Evolutionary conservation across 805 yeast species (phyloP), one percentile per base, ranked within the genome.

Genomic region (Wickerhamiella sergipiensis): DNA sequence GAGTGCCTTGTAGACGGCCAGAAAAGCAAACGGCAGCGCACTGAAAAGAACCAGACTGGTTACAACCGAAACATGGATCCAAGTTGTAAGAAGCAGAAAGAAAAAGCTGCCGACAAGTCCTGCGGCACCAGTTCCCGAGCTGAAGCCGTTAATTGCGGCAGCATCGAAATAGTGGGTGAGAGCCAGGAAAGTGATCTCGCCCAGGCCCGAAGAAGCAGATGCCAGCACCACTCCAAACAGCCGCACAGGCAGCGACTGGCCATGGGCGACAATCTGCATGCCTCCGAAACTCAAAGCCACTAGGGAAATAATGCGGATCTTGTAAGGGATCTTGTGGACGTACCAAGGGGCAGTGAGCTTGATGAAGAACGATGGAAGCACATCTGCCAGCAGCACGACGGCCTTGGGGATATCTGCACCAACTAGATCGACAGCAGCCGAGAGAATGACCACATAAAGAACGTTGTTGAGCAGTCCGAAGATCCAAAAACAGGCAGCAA

Each of bases 121-220:
- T 1, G 98, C 97, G 18, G 87, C 95, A 2, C 98, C 97, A 0
- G 97, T 90, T 1, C 98, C 98, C 7, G 88, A 77, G 19, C 95
- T 84, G 79, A 94, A 90, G 0, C 95, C 97, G 47, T 81, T 79
- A 45, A 90, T 69, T 3, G 94, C 71, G n/a, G 63, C 57, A 17
- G 72, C 71, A 18, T 71, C 74, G 64, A 79, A 87, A 59, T 71
- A 82, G 62, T 89, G 95, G 1, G 96, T 86, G 64, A 90, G 68
- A 63, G 85, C 95, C 43, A 90, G 67, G 57, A 90, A 90, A 0
- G 96, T 85, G 6, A 85, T 70, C 63, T 90, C 98, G 0, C 98
- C 98, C 22, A 89, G 67, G 0, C 97, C 97, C 0, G 95, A 82
- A 17, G 95, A 81, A 2, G 78, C 57, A 0, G 95, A 85, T 0